Percentiles rank a stretch among this genome's conserved stretches.
Conservation (phyloP, 805 yeast genomes). For the Barnettozyma sucrosica region DNA sequence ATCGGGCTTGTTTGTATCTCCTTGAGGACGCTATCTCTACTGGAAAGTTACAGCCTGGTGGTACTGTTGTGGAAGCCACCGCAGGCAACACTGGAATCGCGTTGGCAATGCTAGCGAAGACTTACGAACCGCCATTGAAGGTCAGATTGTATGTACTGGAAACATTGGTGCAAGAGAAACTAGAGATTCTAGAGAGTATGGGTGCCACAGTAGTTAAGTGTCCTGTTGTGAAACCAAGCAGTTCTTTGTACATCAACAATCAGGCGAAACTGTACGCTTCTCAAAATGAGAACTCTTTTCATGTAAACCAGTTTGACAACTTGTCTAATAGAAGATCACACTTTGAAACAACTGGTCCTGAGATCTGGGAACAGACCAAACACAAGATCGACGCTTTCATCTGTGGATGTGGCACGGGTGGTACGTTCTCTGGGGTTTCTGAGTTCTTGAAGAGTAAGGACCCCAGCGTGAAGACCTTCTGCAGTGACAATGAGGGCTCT, state of each 20-base stretch:
- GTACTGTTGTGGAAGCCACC: conserved; percentile 73
- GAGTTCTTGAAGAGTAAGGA: conserved; percentile 48
- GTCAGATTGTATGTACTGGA: conserved; percentile 75
- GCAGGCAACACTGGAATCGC: conserved; percentile 86
- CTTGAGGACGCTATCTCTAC: conserved; percentile 50
- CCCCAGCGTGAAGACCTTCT: conserved; percentile 37
- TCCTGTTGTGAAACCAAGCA: conserved; percentile 58
- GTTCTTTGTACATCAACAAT: conserved; percentile 36
- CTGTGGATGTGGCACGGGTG: conserved; percentile 81
- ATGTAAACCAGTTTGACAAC: conserved; percentile 81
- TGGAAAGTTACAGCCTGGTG: conserved; percentile 56
- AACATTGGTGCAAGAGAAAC: conserved; percentile 67
- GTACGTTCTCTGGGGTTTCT: conserved; percentile 77
- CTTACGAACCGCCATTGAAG: conserved; percentile 31
- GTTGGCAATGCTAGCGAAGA: conserved; percentile 56
- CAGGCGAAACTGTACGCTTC: conserved; percentile 27
- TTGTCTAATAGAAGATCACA: conserved; percentile 71
- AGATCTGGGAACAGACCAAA: conserved; percentile 56
- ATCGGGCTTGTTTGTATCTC: conserved; percentile 69
- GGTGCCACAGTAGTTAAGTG: conserved; percentile 64
- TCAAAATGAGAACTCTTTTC: conserved; percentile 46
- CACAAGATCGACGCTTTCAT: conserved; percentile 57
- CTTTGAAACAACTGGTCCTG: conserved; percentile 71
- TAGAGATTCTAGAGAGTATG: conserved; percentile 47
- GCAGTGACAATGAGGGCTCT: conserved; percentile 82